Evolutionary conservation across 306 rosid genomes (phyloP), one percentile per base, ranked within the genome.

Genomic region (Cucumis melo): DNA sequence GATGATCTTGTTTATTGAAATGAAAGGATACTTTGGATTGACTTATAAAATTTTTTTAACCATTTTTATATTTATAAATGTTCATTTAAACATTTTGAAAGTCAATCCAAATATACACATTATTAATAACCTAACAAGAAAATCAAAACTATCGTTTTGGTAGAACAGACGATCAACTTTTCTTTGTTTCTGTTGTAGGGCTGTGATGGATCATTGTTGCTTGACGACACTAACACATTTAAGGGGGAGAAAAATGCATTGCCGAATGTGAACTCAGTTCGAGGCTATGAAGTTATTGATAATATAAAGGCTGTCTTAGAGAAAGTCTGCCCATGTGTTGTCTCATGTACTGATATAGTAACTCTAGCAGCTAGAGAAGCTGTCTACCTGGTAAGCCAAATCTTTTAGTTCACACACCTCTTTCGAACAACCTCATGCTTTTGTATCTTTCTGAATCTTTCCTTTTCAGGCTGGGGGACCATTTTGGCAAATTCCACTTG

Each of bases 271-370:
- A 81, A 92, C 76, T 94, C 96, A 79, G 66, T 73, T 8, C 86
- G 96, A 89, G 99, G 99, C 42, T 90, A 80, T 65, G 96, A 92
- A 61, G 89, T 90, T n/a, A 92, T 90, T 79, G 97, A 92, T 76
- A 81, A 66, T 54, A 94, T 94, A 54, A 94, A 94, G 65, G 79
- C 97, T 78, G 79, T 41, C 10, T 65, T 94, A 70, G 95, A 92
- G 86, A 82, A 78, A 55, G 91, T 85, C 51, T 94, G 99, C 78
- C 99, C 99, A 70, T 85, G 87, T 58, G 86, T 86, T 5, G 99
- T 90, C 54, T 94, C 99, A 72, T 94, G 99, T 61, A 84, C 95
- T 65, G 99, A 92, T 84, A 82, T 92, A 68, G 67, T 92, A 24
- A 68, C 99, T 77, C 91, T 94, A 16, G 96, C 89, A 6, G 87